Conservation (phyloP, 1,284 basidiomycete genomes). For the Fomitiporia mediterranea region DNA sequence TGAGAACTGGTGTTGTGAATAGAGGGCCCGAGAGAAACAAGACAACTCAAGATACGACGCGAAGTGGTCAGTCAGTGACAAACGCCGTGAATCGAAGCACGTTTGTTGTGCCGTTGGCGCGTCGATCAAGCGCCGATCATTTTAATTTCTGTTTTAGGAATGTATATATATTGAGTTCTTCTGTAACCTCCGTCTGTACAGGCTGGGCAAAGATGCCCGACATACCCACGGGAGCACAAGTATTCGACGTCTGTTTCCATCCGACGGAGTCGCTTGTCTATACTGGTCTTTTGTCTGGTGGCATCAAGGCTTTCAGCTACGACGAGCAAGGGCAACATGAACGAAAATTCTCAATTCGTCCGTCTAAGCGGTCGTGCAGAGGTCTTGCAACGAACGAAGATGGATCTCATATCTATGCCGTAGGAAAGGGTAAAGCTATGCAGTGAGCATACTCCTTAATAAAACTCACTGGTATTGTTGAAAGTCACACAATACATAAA, state of each 20-base stretch:
- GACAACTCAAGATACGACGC: slow-evolving; percentile 2
- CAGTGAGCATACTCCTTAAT: slow-evolving; percentile 51
- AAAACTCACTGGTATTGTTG: background rate
- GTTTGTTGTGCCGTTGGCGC: background rate
- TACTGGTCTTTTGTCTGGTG: slow-evolving; percentile 76
- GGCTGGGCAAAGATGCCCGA: slow-evolving; percentile 54
- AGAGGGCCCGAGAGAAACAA: background rate
- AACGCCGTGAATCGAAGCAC: background rate
- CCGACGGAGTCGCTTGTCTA: slow-evolving; percentile 68
- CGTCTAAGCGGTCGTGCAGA: slow-evolving; percentile 74
- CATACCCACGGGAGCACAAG: slow-evolving; percentile 68
- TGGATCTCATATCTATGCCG: slow-evolving; percentile 67
- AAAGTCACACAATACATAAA: slow-evolving; percentile 27
- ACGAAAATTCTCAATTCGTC: slow-evolving; percentile 51
- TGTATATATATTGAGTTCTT: background rate
- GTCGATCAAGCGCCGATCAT: background rate
- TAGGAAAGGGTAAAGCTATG: slow-evolving; percentile 80
- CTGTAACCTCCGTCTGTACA: background rate
- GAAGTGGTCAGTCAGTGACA: background rate
- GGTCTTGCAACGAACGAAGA: slow-evolving; percentile 61
- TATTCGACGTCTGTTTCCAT: slow-evolving; percentile 89
- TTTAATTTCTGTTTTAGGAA: background rate
- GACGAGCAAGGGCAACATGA: slow-evolving; percentile 58
- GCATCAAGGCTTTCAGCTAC: slow-evolving; percentile 77
- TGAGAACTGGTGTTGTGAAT: background rate